Conservation (phyloP, 2,329 filamentous ascomycete genomes). For the Colletotrichum orbiculare region DNA sequence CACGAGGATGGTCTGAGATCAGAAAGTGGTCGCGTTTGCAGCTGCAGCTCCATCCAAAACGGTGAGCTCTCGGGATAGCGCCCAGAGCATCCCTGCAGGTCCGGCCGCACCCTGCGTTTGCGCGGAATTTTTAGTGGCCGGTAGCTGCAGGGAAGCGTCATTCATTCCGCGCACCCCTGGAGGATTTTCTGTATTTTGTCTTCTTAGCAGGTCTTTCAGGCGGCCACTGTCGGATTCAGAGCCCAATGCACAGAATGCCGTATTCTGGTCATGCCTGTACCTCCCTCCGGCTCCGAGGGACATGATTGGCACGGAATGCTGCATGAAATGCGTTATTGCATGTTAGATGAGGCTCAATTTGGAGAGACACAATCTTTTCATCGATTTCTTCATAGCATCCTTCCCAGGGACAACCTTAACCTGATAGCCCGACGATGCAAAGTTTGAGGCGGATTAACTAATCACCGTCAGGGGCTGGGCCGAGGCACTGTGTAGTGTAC, state of each 20-base stretch:
- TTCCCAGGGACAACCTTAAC: not conserved
- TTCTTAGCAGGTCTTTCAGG: no score
- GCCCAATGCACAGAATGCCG: conserved; percentile 6
- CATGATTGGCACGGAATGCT: no score
- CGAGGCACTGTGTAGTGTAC: conserved; percentile 30
- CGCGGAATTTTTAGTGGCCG: conserved; percentile 19
- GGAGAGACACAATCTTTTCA: no score
- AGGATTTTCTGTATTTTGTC: conserved; percentile 11
- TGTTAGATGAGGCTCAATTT: no score
- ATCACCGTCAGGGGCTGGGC: conserved; percentile 7
- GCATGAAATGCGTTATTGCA: no score
- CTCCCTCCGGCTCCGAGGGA: no score
- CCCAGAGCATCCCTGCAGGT: conserved; percentile 33
- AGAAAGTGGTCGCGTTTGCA: conserved; percentile 21
- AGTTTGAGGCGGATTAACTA: conserved; percentile 26
- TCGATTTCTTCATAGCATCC: not conserved
- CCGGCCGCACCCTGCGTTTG: conserved; percentile 9
- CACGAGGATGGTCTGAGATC: conserved; percentile 1
- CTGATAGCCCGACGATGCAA: not conserved
- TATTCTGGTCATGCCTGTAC: not conserved
- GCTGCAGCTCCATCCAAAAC: conserved; percentile 32
- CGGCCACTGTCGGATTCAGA: conserved; percentile 6
- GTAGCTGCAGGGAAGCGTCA: conserved; percentile 35
- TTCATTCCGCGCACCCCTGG: conserved; percentile 33
- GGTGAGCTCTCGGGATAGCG: conserved; percentile 27